phyloP scores from a whole-genome alignment of 225 moss, liverwort and hornwort genomes.

The Bryum argenteum region DNA sequence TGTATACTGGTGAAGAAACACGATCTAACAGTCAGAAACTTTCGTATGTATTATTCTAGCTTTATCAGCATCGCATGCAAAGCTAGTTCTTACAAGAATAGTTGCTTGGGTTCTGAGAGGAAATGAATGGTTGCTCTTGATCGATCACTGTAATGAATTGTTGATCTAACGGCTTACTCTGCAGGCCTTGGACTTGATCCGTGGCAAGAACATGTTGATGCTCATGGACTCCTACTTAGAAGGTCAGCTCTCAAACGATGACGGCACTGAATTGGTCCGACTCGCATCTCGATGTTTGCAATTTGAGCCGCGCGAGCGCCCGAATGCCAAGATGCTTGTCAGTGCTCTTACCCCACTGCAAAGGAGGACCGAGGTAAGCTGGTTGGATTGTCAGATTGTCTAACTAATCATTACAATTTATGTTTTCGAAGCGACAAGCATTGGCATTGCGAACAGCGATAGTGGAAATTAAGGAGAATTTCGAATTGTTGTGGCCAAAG shows the following conservation, averaged over 20 bases:
- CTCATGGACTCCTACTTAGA: conserved; percentile 94
- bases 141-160: neutral
- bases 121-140: neutral
- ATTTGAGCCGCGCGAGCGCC: conserved; percentile 91
- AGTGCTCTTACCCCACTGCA: conserved; percentile 82
- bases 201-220: conserved; percentile 87
- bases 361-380: conserved; percentile 77
- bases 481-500: no score
- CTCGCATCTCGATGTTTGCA: conserved; percentile 95
- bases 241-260: conserved; percentile 88
- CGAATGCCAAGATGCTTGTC: conserved; percentile 96
- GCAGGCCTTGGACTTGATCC: conserved; percentile 90
- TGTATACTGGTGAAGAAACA: no score
- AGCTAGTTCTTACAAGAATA: no score
- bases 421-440: neutral
- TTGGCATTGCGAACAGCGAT: neutral
- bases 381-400: neutral
- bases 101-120: neutral
- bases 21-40: no score
- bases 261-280: conserved; percentile 84
- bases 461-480: neutral
- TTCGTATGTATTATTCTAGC: no score
- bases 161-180: neutral
- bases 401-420: neutral
- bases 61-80: no score